Percentiles rank a stretch among this genome's conserved stretches.
Conservation (phyloP, 768 basidiomycete genomes). For the Leucosporidium scottii region DNA sequence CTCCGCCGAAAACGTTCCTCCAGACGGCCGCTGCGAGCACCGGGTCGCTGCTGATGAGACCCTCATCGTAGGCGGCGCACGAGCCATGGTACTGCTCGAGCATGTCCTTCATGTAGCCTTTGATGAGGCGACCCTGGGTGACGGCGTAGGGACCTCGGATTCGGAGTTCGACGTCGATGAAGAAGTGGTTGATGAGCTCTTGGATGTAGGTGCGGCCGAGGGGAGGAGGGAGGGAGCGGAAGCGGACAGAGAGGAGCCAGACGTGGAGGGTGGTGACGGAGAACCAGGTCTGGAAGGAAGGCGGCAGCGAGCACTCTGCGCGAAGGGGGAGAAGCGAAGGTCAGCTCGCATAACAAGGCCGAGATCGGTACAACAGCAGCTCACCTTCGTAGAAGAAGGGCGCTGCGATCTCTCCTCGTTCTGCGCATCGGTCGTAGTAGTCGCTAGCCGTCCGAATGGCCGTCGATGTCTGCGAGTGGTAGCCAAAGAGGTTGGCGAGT, state of each 20-base stretch:
- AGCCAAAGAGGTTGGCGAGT: slow-evolving; percentile 46
- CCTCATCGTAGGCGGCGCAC: slow-evolving; percentile 63
- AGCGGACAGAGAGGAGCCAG: slow-evolving; percentile 79
- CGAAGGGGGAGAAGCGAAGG: neutral
- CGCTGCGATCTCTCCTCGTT: slow-evolving; percentile 43
- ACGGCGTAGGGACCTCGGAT: slow-evolving; percentile 73
- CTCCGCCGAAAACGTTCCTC: slow-evolving; percentile 80
- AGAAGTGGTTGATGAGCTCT: slow-evolving; percentile 86
- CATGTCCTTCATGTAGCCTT: slow-evolving; percentile 74
- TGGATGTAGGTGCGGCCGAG: slow-evolving; percentile 66
- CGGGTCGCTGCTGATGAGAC: slow-evolving; percentile 61
- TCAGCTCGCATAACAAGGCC: neutral
- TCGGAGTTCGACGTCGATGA: slow-evolving; percentile 84
- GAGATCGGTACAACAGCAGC: slow-evolving; percentile 12
- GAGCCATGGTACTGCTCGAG: slow-evolving; percentile 86
- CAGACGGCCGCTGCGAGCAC: slow-evolving; percentile 82
- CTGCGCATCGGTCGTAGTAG: slow-evolving; percentile 45
- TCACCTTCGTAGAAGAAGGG: slow-evolving; percentile 47
- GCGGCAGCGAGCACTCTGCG: slow-evolving; percentile 75
- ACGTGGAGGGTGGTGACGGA: slow-evolving; percentile 85
- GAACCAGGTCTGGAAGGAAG: slow-evolving; percentile 96
- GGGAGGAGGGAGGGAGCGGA: slow-evolving; percentile 68
- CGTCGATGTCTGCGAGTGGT: slow-evolving; percentile 43
- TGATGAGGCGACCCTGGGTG: slow-evolving; percentile 54
- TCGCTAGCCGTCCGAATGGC: slow-evolving; percentile 46